These are phyloP conservation scores for Nothomitra cinnamomea DNA, from an alignment of 2,329 filamentous ascomycete genomes.

Conservation along the genomic window DNA sequence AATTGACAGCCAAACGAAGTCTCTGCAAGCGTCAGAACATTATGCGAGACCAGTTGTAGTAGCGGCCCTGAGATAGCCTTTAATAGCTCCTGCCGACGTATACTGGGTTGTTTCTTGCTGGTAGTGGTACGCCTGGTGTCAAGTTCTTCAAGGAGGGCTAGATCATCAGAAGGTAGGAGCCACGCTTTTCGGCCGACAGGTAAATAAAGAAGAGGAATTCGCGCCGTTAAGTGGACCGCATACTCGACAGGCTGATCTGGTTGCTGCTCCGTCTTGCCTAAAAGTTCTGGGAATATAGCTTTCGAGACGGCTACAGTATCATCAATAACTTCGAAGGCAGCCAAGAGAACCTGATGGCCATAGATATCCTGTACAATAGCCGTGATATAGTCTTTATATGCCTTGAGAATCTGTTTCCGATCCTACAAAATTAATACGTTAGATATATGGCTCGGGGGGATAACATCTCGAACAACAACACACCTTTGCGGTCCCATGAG, in stretches of 20 bases:
- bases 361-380: constrained; percentile 66
- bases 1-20: constrained; percentile 78
- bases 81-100: constrained; percentile 59
- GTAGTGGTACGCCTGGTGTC: constrained; percentile 65
- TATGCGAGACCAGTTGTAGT: constrained; percentile 52
- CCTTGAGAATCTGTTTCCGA: constrained; percentile 71
- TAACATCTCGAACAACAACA: not conserved
- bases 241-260: constrained; percentile 46
- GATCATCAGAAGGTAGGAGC: constrained; percentile 45
- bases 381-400: constrained; percentile 79
- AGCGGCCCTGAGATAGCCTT: constrained; percentile 57
- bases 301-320: constrained; percentile 83
- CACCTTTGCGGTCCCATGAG: constrained; percentile 65
- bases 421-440: constrained; percentile 28
- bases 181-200: constrained; percentile 49
- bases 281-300: constrained; percentile 69
- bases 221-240: constrained; percentile 46
- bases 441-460: not conserved
- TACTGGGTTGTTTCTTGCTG: constrained; percentile 78
- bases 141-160: constrained; percentile 59
- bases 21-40: constrained; percentile 49
- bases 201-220: constrained; percentile 60
- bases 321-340: constrained; percentile 81
- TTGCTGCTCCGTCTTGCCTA: constrained; percentile 52
- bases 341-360: constrained; percentile 65